These are phyloP conservation scores for Irpex lacteus DNA, from an alignment of 1,284 basidiomycete genomes.

Conservation along the genomic window DNA sequence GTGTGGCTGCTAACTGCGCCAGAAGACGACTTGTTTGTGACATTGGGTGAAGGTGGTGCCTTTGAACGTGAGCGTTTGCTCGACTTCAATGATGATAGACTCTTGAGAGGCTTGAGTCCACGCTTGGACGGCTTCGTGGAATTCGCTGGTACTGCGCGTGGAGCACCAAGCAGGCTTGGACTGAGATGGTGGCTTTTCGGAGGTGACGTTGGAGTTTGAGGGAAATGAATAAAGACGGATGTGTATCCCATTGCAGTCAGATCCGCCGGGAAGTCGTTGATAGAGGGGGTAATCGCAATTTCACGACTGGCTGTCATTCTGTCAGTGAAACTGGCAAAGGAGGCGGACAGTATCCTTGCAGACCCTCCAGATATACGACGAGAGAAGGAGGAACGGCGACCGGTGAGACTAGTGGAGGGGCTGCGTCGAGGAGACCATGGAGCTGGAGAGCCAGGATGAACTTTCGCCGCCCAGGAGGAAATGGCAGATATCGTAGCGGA, in stretches of 20 bases:
- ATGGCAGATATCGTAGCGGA: constrained; percentile 37
- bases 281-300: constrained; percentile 27
- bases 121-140: constrained; percentile 18
- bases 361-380: constrained; percentile 34
- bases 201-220: constrained; percentile 32
- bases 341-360: constrained; percentile 34
- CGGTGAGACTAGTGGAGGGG: constrained; percentile 27
- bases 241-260: constrained; percentile 62
- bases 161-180: constrained; percentile 11
- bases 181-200: constrained; percentile 14
- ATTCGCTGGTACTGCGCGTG: constrained; percentile 7
- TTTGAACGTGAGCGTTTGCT: constrained; percentile 22
- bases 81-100: constrained; percentile 25
- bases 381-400: constrained; percentile 29
- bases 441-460: constrained; percentile 67
- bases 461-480: constrained; percentile 53
- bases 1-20: constrained; percentile 12
- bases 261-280: constrained; percentile 45
- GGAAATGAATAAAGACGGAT: constrained; percentile 59
- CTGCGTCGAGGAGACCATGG: constrained; percentile 32
- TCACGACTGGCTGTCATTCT: constrained; percentile 32
- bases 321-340: constrained; percentile 41
- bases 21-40: constrained; percentile 15
- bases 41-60: constrained; percentile 21
- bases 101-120: constrained; percentile 28